Evolutionary conservation across 768 basidiomycete genomes (phyloP).

Genomic region (Suillus cothurnatus): DNA sequence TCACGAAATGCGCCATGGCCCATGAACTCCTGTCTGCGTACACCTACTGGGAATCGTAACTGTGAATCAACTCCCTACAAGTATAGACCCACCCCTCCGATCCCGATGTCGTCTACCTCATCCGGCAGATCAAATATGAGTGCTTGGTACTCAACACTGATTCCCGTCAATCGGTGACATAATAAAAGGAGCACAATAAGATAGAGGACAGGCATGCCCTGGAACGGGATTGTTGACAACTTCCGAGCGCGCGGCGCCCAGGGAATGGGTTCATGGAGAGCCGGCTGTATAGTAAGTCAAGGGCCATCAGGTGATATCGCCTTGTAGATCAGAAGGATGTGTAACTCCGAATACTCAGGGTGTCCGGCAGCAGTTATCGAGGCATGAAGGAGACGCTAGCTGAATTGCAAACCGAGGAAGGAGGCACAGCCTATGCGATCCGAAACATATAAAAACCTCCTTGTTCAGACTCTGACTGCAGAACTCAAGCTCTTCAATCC

Average conservation of each 20-base stretch:
- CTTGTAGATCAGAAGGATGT: not conserved
- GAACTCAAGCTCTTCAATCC: not conserved
- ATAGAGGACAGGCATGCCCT: not conserved
- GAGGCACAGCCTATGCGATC: not conserved
- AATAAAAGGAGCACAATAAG: not conserved
- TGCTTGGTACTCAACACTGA: too few species aligned
- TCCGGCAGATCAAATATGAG: not conserved
- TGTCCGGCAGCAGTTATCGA: not conserved
- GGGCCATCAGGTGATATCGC: not conserved
- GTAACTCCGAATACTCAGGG: not conserved
- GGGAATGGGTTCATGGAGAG: not conserved
- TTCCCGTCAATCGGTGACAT: not conserved
- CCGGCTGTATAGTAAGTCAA: not conserved
- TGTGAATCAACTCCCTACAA: not conserved
- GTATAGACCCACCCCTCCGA: not conserved
- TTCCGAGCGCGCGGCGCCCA: not conserved
- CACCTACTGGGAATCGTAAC: not conserved
- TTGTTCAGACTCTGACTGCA: not conserved
- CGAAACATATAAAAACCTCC: not conserved
- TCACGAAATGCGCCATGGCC: not conserved
- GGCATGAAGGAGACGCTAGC: not conserved
- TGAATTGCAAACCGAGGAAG: not conserved
- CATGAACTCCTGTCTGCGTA: not conserved
- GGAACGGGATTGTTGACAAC: too few species aligned
- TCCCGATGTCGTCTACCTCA: not conserved